These are phyloP conservation scores for Penicillium sumatraense DNA, from an alignment of 2,329 filamentous ascomycete species.

Conservation along the genomic window DNA sequence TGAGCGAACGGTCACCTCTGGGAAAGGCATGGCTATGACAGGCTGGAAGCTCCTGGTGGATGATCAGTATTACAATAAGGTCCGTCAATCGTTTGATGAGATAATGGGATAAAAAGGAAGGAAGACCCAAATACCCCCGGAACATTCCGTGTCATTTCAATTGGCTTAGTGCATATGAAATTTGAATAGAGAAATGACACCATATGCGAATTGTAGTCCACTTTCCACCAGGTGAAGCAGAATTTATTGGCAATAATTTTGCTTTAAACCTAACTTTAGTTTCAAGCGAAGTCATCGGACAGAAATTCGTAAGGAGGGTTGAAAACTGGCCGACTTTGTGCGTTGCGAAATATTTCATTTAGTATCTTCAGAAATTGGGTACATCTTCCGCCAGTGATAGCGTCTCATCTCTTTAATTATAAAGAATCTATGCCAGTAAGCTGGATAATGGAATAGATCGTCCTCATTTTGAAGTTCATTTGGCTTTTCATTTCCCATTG, in stretches of 20 bases:
- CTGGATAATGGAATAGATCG: neutral
- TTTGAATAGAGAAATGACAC: too few relatives aligned
- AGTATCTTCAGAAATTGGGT: neutral
- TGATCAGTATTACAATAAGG: neutral
- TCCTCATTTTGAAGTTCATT: neutral
- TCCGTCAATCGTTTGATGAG: neutral
- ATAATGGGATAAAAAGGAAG: neutral
- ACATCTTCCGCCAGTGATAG: neutral
- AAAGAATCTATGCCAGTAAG: neutral
- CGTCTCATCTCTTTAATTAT: neutral
- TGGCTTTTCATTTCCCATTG: too few relatives aligned
- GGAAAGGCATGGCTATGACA: conserved; percentile 1
- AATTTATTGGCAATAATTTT: too few relatives aligned
- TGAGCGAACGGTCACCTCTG: neutral
- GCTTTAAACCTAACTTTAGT: too few relatives aligned
- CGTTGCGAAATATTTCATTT: neutral
- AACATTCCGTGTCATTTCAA: too few relatives aligned
- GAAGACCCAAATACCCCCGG: too few relatives aligned
- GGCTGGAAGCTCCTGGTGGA: neutral
- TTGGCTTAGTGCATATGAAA: too few relatives aligned
- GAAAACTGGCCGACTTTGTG: neutral
- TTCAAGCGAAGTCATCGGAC: neutral
- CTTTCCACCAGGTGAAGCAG: too few relatives aligned
- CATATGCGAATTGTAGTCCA: too few relatives aligned
- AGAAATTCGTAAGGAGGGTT: neutral